Conservation (phyloP, 495 filamentous ascomycete genomes). For the Tuber melanosporum region DNA sequence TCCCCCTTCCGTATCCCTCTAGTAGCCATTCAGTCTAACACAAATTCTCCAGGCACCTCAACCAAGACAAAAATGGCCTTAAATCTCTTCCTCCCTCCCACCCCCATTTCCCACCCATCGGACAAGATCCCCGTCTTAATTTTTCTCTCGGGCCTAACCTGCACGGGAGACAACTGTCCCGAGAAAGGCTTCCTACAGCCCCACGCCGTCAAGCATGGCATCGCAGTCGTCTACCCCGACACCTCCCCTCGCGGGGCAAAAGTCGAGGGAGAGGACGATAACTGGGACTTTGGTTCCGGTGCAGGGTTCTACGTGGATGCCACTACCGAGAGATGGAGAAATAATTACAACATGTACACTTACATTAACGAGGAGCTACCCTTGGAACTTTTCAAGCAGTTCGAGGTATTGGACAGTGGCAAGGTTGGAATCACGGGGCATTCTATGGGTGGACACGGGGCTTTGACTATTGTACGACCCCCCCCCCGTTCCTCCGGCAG, state of each 20-base stretch:
- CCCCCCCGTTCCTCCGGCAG: background rate
- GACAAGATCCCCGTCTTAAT: slow-evolving; percentile 77
- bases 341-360: slow-evolving; percentile 83
- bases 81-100: slow-evolving; percentile 61
- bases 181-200: slow-evolving; percentile 97
- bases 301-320: slow-evolving; percentile 96
- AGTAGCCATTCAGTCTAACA: background rate
- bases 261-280: slow-evolving; percentile 72
- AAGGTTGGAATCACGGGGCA: slow-evolving; percentile 82
- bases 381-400: slow-evolving; percentile 58
- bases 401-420: slow-evolving; percentile 57
- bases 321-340: slow-evolving; percentile 62
- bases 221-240: slow-evolving; percentile 89
- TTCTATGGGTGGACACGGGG: slow-evolving; percentile 94
- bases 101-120: slow-evolving; percentile 5
- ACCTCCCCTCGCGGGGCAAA: slow-evolving; percentile 77
- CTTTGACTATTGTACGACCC: slow-evolving; percentile 63
- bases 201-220: slow-evolving; percentile 64
- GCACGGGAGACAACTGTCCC: slow-evolving; percentile 88
- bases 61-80: slow-evolving; percentile 65
- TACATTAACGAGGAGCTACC: slow-evolving; percentile 84
- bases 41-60: slow-evolving; percentile 44
- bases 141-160: slow-evolving; percentile 91
- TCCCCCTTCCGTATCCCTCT: background rate
- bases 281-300: slow-evolving; percentile 82